Percentiles rank a stretch among this genome's conserved stretches.
phyloP scores from a whole-genome alignment of 78 protist species.

The Dictyostelium purpureum region DNA sequence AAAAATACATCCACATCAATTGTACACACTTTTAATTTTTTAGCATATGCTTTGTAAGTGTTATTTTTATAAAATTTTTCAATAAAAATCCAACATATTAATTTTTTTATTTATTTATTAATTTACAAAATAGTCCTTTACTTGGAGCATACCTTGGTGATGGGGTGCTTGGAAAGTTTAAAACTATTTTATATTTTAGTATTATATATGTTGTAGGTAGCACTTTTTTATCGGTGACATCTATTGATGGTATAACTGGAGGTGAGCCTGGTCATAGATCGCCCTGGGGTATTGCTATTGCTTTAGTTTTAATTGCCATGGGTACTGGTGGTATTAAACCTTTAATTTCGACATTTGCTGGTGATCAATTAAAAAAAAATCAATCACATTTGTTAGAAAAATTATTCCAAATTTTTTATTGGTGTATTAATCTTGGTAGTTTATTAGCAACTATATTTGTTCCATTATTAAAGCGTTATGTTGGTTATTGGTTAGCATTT shows the following conservation, averaged over 20 bases:
- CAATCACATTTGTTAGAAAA: slow-evolving; percentile 7
- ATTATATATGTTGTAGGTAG: slow-evolving; percentile 75
- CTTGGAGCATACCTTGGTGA: slow-evolving; percentile 80
- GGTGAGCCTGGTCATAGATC: not conserved
- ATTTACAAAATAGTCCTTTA: slow-evolving; percentile 30
- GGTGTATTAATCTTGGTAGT: slow-evolving; percentile 81
- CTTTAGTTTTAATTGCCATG: slow-evolving; percentile 76
- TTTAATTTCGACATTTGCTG: slow-evolving; percentile 76
- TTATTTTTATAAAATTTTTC: too few relatives aligned
- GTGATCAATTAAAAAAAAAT: slow-evolving; percentile 80
- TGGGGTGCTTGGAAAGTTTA: slow-evolving; percentile 71
- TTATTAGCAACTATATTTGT: slow-evolving; percentile 69
- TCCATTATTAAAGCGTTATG: slow-evolving; percentile 68
- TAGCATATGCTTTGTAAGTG: slow-evolving; percentile 56
- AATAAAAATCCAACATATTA: too few relatives aligned
- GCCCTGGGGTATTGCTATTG: slow-evolving; percentile 16
- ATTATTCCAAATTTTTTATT: slow-evolving; percentile 80
- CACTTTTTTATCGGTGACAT: slow-evolving; percentile 46
- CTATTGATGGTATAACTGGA: slow-evolving; percentile 59
- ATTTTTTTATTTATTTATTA: not conserved
- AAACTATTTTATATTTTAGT: slow-evolving; percentile 63
- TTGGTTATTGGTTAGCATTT: slow-evolving; percentile 83
- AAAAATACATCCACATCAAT: slow-evolving; percentile 52
- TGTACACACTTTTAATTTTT: slow-evolving; percentile 66
- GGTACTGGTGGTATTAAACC: slow-evolving; percentile 89